Evolutionary conservation across 495 filamentous ascomycete species (phyloP).

Genomic region (Penicillium riverlandense): DNA sequence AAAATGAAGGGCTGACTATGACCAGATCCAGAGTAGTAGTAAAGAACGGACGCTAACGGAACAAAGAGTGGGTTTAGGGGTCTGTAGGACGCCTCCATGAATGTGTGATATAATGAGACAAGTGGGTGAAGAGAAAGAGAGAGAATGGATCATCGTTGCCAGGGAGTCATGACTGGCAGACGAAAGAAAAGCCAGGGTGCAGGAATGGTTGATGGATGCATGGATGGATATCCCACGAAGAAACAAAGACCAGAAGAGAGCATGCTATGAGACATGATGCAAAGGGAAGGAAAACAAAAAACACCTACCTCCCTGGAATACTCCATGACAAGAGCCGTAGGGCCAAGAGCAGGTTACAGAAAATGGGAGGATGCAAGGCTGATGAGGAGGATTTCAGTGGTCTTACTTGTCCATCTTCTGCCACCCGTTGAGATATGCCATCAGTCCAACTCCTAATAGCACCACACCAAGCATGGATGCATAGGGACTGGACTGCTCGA

Average conservation of each 20-base stretch:
- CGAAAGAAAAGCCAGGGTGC: constrained; percentile 9
- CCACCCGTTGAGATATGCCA: constrained; percentile 93
- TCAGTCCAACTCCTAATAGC: constrained; percentile 79
- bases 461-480: constrained; percentile 86
- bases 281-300: constrained; percentile 9
- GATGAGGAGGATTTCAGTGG: not conserved
- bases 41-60: constrained; percentile 1
- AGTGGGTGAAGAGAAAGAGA: constrained; percentile 16
- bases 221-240: constrained; percentile 1
- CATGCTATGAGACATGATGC: constrained; percentile 20
- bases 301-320: constrained; percentile 11
- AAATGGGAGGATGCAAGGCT: constrained; percentile 8
- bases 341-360: constrained; percentile 7
- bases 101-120: constrained; percentile 1
- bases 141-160: constrained; percentile 22
- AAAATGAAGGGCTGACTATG: not conserved
- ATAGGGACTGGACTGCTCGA: constrained; percentile 70
- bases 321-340: constrained; percentile 4
- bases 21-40: not conserved
- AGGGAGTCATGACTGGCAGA: constrained; percentile 35
- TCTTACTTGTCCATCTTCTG: constrained; percentile 57
- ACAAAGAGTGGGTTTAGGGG: too few relatives aligned
- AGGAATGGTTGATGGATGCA: constrained; percentile 4
- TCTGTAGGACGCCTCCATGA: constrained; percentile 2
- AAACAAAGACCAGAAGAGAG: constrained; percentile 20